A percentile compares a stretch with the other conserved stretches of the same genome.
phyloP scores from a whole-genome alignment of 805 yeast species.

The Lachancea kluyveri region DNA sequence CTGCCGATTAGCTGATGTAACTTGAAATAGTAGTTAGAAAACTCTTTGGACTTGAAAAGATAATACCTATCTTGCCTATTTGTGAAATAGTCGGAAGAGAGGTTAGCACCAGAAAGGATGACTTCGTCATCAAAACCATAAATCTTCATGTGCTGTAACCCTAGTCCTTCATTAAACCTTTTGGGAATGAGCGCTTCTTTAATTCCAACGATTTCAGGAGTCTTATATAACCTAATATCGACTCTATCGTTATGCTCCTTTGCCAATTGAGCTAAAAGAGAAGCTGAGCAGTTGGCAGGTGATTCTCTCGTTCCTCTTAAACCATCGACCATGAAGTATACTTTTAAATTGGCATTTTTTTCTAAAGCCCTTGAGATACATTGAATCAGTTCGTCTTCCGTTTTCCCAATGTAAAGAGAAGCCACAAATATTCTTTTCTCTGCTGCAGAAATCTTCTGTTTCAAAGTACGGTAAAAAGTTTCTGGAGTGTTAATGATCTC shows the following conservation, averaged over 20 bases:
- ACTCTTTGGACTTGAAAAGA: slow-evolving; percentile 47
- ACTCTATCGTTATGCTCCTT: slow-evolving; percentile 63
- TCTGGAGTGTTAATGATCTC: slow-evolving; percentile 59
- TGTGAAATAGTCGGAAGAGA: slow-evolving; percentile 87
- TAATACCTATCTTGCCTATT: slow-evolving; percentile 93
- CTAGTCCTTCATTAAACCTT: slow-evolving; percentile 83
- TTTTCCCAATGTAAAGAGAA: slow-evolving; percentile 79
- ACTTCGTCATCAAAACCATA: slow-evolving; percentile 93
- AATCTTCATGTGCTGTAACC: slow-evolving; percentile 94
- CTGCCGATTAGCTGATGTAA: slow-evolving; percentile 63
- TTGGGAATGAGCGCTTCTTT: slow-evolving; percentile 63
- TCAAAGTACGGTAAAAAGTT: slow-evolving; percentile 64
- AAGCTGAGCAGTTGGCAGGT: slow-evolving; percentile 73
- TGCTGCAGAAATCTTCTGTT: slow-evolving; percentile 56
- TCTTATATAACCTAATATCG: slow-evolving; percentile 77
- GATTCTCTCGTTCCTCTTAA: slow-evolving; percentile 90
- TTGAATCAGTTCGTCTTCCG: slow-evolving; percentile 68
- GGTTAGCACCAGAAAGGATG: slow-evolving; percentile 83
- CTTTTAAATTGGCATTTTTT: slow-evolving; percentile 53
- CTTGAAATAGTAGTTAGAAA: slow-evolving; percentile 70
- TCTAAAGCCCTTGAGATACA: slow-evolving; percentile 55
- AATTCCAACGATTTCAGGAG: slow-evolving; percentile 76
- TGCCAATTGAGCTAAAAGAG: slow-evolving; percentile 60
- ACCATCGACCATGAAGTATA: slow-evolving; percentile 77
- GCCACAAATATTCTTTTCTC: slow-evolving; percentile 68